These are phyloP conservation scores for Salix viminalis DNA, from an alignment of 345 rosid genomes.

Conservation along the genomic window DNA sequence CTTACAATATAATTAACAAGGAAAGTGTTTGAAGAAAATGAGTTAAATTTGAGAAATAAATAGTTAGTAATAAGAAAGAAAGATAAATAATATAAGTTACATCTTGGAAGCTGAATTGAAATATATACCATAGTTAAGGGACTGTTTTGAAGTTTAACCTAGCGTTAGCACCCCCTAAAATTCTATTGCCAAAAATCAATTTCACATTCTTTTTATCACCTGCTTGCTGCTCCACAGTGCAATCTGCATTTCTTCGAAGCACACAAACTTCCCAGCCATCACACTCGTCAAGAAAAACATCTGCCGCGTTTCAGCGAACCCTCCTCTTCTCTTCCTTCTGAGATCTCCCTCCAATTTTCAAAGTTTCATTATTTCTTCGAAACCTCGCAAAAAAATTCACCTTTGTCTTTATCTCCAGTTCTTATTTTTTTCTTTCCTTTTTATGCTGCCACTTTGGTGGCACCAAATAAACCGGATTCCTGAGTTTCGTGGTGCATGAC, in stretches of 20 bases:
- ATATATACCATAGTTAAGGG: not conserved
- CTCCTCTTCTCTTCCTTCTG: not conserved
- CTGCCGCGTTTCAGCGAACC: not conserved
- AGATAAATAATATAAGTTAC: not conserved
- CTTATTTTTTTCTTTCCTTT: not conserved
- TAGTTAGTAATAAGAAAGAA: too few relatives aligned
- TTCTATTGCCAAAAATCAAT: not conserved
- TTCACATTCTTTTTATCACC: not conserved
- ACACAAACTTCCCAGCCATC: not conserved
- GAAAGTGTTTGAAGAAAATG: too few relatives aligned
- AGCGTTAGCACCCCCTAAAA: not conserved
- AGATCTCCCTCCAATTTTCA: not conserved
- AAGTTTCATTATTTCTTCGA: not conserved
- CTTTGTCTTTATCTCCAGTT: not conserved
- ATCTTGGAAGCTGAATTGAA: not conserved
- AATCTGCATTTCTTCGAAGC: not conserved
- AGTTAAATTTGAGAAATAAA: too few relatives aligned
- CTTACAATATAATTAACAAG: too few relatives aligned
- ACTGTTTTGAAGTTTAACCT: not conserved
- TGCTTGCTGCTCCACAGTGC: not conserved
- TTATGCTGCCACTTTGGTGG: not conserved
- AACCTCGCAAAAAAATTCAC: not conserved
- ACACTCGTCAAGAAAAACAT: not conserved
- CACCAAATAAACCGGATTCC: not conserved
- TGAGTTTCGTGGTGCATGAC: conserved; percentile 55